These are phyloP conservation scores for Mycena floridula DNA, from an alignment of 768 basidiomycete genomes.

Conservation along the genomic window DNA sequence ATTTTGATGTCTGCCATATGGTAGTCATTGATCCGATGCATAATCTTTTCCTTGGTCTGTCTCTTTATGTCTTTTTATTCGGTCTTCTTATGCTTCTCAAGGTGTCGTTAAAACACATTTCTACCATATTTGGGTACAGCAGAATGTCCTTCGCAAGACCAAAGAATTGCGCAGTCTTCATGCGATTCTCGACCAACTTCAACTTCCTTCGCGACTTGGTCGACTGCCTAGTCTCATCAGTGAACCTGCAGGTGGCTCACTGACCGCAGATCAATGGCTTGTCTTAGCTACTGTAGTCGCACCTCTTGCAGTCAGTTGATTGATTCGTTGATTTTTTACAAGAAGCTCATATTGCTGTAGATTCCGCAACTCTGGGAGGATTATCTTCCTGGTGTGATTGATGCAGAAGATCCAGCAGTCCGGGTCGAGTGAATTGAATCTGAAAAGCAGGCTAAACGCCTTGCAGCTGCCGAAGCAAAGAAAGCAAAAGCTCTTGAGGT, in stretches of 20 bases:
- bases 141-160: conserved; percentile 13
- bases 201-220: background rate
- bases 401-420: background rate
- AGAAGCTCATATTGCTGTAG: background rate
- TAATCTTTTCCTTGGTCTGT: conserved; percentile 14
- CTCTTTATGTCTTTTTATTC: background rate
- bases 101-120: conserved; percentile 20
- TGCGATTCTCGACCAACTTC: background rate
- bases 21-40: conserved; percentile 20
- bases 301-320: background rate
- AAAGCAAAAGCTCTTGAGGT: background rate
- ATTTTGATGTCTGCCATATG: conserved; percentile 15
- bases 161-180: conserved; percentile 8
- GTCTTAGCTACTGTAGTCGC: conserved; percentile 13
- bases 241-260: conserved; percentile 5
- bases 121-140: conserved; percentile 22
- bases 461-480: background rate
- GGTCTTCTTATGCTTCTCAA: background rate
- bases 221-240: conserved; percentile 13
- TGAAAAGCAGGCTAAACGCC: background rate
- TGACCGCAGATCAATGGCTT: conserved; percentile 4
- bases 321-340: background rate
- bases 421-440: background rate
- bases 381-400: conserved; percentile 3
- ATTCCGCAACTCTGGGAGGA: conserved; percentile 14